phyloP scores from a whole-genome alignment of 768 basidiomycete species.

The Phanerochaete sordida region DNA sequence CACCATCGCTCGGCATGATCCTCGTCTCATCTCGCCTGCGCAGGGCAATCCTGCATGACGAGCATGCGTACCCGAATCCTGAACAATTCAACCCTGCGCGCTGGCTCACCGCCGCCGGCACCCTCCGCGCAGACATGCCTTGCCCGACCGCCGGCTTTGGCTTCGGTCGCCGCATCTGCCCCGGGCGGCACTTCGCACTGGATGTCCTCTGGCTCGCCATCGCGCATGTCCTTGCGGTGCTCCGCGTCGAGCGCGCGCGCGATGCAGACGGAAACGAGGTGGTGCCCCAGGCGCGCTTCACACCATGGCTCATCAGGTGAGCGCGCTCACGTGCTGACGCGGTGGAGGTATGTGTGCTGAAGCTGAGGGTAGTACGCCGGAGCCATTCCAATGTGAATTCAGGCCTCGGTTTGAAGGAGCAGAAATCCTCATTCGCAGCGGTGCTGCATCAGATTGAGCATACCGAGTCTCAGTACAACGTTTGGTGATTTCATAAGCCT shows the following conservation, averaged over 20 bases:
- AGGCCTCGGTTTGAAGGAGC: too few species aligned
- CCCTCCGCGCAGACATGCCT: constrained; percentile 1
- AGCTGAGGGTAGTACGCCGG: too few species aligned
- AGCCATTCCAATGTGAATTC: too few species aligned
- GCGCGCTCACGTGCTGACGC: too few species aligned
- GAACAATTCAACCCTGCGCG: constrained; percentile 26
- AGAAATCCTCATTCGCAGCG: too few species aligned
- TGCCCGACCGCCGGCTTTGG: constrained; percentile 10
- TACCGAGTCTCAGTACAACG: too few species aligned
- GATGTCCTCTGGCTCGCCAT: neutral
- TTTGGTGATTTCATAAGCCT: too few species aligned
- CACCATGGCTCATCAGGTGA: too few species aligned
- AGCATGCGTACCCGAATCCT: constrained; percentile 44
- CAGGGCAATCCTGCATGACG: constrained; percentile 38
- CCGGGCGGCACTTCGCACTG: neutral
- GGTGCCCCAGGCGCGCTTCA: neutral
- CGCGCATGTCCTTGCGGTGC: neutral
- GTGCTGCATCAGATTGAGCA: too few species aligned
- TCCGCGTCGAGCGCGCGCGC: neutral
- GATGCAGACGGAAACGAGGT: neutral
- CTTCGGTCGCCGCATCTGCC: constrained; percentile 3
- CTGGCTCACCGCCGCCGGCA: neutral
- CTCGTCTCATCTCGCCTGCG: neutral
- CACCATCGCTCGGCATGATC: neutral
- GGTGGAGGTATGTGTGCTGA: too few species aligned